Evolutionary conservation across 352 stramenopile species (phyloP).

Genomic region (Globisporangium carolinianum): DNA sequence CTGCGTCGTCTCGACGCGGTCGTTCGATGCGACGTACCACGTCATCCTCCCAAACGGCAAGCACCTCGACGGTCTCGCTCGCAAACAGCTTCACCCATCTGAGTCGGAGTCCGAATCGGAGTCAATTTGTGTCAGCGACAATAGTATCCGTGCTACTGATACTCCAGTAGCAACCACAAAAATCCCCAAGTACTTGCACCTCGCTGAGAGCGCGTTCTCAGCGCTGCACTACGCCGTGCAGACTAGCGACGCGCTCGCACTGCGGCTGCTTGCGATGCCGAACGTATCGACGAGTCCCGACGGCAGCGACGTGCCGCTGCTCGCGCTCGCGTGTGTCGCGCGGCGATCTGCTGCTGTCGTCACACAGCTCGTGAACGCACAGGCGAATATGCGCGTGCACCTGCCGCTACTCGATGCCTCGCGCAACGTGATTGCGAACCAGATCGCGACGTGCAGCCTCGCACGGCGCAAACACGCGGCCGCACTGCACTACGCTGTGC

Average conservation of each 20-base stretch:
- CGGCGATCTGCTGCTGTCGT: conserved; percentile 37
- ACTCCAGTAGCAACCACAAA: background rate
- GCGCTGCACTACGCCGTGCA: conserved; percentile 58
- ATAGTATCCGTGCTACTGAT: too few relatives aligned
- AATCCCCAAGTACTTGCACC: conserved; percentile 35
- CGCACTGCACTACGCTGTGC: conserved; percentile 57
- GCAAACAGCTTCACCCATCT: conserved; percentile 24
- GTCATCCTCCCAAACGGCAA: conserved; percentile 41
- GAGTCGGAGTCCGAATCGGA: background rate
- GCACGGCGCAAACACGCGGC: conserved; percentile 36
- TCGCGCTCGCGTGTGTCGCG: conserved; percentile 49
- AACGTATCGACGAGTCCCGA: conserved; percentile 31
- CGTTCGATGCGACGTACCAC: conserved; percentile 41
- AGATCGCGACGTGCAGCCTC: conserved; percentile 18
- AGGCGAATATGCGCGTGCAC: conserved; percentile 55
- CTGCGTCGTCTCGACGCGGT: conserved; percentile 39
- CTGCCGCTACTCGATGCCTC: conserved; percentile 32
- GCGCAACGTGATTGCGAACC: conserved; percentile 9
- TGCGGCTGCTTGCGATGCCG: conserved; percentile 23
- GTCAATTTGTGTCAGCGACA: too few relatives aligned
- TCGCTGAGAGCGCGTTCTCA: conserved; percentile 45
- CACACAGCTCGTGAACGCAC: conserved; percentile 28
- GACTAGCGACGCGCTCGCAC: conserved; percentile 28
- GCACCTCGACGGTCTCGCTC: conserved; percentile 30
- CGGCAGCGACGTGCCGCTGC: conserved; percentile 43